These are phyloP conservation scores for Nemania abortiva DNA, from an alignment of 2,329 filamentous ascomycete species.

Conservation along the genomic window DNA sequence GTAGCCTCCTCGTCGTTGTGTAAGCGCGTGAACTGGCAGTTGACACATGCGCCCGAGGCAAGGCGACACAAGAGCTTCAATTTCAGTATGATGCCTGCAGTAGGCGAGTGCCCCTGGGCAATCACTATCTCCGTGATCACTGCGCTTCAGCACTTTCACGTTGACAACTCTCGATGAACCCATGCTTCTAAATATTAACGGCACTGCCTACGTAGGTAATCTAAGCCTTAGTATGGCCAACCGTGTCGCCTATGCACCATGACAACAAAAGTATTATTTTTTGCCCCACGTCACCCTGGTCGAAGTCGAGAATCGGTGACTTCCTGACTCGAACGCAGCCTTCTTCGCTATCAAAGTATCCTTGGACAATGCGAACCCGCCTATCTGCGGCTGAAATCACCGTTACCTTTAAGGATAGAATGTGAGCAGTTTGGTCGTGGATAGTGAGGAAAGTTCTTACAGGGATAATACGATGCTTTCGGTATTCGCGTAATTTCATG, in stretches of 20 bases:
- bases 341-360: slow-evolving; percentile 11
- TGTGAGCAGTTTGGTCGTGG: too few relatives aligned
- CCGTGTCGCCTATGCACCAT: slow-evolving; percentile 11
- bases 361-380: slow-evolving; percentile 18
- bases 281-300: background rate
- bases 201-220: too few relatives aligned
- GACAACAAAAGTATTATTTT: slow-evolving; percentile 1
- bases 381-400: slow-evolving; percentile 6
- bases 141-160: too few relatives aligned
- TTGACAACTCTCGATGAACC: too few relatives aligned
- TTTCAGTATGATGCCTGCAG: too few relatives aligned
- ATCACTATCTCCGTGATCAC: too few relatives aligned
- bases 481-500: background rate
- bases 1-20: background rate
- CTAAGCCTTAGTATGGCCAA: slow-evolving; percentile 10
- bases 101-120: too few relatives aligned
- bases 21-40: background rate
- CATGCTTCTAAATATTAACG: too few relatives aligned
- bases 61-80: too few relatives aligned
- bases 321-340: slow-evolving; percentile 7
- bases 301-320: slow-evolving; percentile 13
- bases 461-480: slow-evolving; percentile 5
- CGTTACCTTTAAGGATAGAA: slow-evolving; percentile 8
- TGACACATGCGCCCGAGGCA: too few relatives aligned
- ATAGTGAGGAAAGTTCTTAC: slow-evolving; percentile 2